A percentile compares a stretch with the other conserved stretches of the same genome.
Evolutionary conservation across 768 basidiomycete species (phyloP).

Genomic region (Podaxis carcinomalis): DNA sequence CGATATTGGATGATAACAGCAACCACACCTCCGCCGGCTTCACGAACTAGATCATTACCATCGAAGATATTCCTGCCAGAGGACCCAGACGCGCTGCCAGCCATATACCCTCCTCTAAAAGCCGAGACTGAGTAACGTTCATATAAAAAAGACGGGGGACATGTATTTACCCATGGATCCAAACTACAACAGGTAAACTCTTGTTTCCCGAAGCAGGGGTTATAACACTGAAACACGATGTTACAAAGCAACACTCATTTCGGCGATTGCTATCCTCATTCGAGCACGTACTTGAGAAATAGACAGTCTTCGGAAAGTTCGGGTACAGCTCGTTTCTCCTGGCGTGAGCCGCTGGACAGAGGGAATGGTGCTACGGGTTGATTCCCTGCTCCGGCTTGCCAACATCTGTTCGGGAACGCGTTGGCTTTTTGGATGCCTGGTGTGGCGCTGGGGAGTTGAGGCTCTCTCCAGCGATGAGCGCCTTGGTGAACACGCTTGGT

Average conservation of each 20-base stretch:
- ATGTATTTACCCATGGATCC: slow-evolving; percentile 34
- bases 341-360: neutral
- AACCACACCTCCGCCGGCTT: slow-evolving; percentile 30
- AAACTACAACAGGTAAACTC: slow-evolving; percentile 34
- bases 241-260: neutral
- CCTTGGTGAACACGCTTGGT: neutral
- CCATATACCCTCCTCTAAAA: slow-evolving; percentile 27
- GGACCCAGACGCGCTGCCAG: slow-evolving; percentile 21
- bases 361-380: neutral
- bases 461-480: slow-evolving; percentile 9
- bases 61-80: slow-evolving; percentile 13
- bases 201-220: slow-evolving; percentile 27
- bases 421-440: slow-evolving; percentile 4
- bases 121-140: neutral
- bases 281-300: slow-evolving; percentile 28
- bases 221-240: slow-evolving; percentile 24
- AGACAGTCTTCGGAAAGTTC: slow-evolving; percentile 33
- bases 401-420: neutral
- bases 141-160: neutral
- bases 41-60: slow-evolving; percentile 32
- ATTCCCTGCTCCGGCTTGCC: neutral
- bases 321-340: neutral
- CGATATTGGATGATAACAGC: slow-evolving; percentile 40
- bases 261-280: too few relatives aligned
- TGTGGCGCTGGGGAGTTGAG: neutral